These are phyloP conservation scores for Jimgerdemannia flammicorona DNA, from an alignment of 192 early-diverging fungal genomes.

Conservation along the genomic window DNA sequence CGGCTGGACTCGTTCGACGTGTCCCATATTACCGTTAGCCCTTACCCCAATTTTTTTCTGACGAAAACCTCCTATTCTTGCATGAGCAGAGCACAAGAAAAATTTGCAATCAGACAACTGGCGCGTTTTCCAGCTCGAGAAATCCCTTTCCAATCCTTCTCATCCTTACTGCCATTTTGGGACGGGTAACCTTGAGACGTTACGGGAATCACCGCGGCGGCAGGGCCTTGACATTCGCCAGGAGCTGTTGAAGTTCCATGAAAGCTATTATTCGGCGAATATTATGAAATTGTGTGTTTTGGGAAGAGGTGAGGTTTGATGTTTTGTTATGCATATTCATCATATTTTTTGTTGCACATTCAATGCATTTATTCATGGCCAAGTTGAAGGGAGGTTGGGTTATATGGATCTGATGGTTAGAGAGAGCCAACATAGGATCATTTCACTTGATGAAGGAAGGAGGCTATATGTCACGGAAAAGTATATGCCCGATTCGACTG, in stretches of 20 bases:
- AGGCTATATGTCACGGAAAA: not conserved
- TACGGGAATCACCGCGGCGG: constrained; percentile 58
- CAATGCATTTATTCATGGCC: not conserved
- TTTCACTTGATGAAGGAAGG: too few species aligned
- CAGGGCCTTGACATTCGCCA: constrained; percentile 80
- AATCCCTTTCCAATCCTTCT: constrained; percentile 65
- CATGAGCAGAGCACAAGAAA: constrained; percentile 77
- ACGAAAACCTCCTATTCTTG: not conserved
- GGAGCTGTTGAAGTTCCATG: constrained; percentile 84
- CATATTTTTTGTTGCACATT: not conserved
- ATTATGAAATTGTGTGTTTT: constrained; percentile 92
- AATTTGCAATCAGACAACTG: constrained; percentile 91
- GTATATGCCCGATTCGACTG: not conserved
- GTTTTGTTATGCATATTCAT: too few species aligned
- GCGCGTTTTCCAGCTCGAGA: constrained; percentile 87
- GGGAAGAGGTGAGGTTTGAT: constrained; percentile 54
- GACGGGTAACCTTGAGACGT: constrained; percentile 86
- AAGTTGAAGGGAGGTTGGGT: not conserved
- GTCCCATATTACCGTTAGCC: not conserved
- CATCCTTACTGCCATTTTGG: constrained; percentile 91
- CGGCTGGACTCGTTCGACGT: not conserved
- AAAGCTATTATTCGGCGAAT: constrained; percentile 89
- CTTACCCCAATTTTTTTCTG: not conserved
- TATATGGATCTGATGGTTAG: not conserved
- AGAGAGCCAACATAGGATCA: not conserved